A percentile compares a stretch with the other conserved stretches of the same genome.
phyloP scores from a whole-genome alignment of 2,329 filamentous ascomycete genomes.

The Aspergillus felis region DNA sequence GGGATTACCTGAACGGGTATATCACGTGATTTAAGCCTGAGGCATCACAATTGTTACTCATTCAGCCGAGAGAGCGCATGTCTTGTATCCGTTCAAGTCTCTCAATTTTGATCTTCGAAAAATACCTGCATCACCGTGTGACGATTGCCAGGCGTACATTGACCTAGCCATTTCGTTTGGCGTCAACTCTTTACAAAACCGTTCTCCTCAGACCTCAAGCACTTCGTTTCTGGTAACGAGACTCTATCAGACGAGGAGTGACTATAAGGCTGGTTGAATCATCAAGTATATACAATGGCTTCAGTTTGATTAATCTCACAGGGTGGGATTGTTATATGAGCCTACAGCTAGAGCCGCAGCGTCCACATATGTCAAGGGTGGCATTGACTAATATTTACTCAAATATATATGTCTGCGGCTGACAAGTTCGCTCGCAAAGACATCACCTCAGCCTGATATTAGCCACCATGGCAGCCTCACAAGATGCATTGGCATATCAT shows the following conservation, averaged over 20 bases:
- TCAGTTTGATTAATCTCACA: background rate
- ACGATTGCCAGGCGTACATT: background rate
- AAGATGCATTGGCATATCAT: conserved; percentile 51
- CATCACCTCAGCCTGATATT: background rate
- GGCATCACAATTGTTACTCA: background rate
- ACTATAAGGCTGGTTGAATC: background rate
- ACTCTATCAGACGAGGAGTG: background rate
- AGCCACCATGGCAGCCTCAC: background rate
- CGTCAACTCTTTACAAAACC: background rate
- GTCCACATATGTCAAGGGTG: too few species aligned
- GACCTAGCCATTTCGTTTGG: too few species aligned
- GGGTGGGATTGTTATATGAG: too few species aligned
- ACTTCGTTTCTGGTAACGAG: background rate
- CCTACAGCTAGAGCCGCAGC: too few species aligned
- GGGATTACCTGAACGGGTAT: background rate
- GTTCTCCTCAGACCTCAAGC: background rate
- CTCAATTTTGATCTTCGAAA: background rate
- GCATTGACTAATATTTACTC: too few species aligned
- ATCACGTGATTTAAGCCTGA: conserved; percentile 6
- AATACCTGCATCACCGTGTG: background rate
- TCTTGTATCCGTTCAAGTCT: background rate
- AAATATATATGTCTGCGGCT: background rate
- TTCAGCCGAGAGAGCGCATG: background rate
- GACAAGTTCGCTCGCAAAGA: too few species aligned
- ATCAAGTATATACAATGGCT: background rate